Conservation (phyloP, 306 rosid genomes). For the Inga oerstediana region DNA sequence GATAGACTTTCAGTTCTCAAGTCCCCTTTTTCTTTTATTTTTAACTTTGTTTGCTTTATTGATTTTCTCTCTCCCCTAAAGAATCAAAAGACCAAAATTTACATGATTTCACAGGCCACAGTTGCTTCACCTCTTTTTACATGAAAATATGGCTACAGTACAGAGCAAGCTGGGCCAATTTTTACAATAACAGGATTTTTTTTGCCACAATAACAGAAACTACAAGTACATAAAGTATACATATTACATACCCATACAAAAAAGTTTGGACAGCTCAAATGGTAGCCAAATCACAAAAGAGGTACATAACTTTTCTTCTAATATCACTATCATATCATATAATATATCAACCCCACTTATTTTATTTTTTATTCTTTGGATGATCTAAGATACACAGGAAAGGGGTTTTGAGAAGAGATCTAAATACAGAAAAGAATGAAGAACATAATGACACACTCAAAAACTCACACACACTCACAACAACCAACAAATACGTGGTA, state of each 20-base stretch:
- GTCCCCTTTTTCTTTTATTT: background rate
- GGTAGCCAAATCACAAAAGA: background rate
- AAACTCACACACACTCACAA: slow-evolving; percentile 47
- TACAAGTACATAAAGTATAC: background rate
- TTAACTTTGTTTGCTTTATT: background rate
- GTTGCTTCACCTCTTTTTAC: background rate
- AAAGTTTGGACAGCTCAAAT: background rate
- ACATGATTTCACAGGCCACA: background rate
- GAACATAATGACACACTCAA: slow-evolving; percentile 40
- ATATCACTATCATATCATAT: background rate
- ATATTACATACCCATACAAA: background rate
- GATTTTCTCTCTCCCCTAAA: background rate
- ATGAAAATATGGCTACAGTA: no score
- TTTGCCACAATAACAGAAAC: background rate
- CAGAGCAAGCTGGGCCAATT: background rate
- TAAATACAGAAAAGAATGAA: slow-evolving; percentile 88
- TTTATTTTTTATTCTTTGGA: slow-evolving; percentile 22
- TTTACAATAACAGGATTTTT: background rate
- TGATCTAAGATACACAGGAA: slow-evolving; percentile 47
- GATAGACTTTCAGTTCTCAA: background rate
- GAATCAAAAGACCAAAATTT: background rate
- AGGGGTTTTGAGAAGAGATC: slow-evolving; percentile 59
- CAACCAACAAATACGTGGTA: slow-evolving; percentile 30
- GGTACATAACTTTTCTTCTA: background rate
- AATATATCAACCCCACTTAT: slow-evolving; percentile 61